Evolutionary conservation across 371 early-diverging fungal genomes (phyloP), one percentile per base, ranked within the genome.

Genomic region (Dichotomocladium elegans): DNA sequence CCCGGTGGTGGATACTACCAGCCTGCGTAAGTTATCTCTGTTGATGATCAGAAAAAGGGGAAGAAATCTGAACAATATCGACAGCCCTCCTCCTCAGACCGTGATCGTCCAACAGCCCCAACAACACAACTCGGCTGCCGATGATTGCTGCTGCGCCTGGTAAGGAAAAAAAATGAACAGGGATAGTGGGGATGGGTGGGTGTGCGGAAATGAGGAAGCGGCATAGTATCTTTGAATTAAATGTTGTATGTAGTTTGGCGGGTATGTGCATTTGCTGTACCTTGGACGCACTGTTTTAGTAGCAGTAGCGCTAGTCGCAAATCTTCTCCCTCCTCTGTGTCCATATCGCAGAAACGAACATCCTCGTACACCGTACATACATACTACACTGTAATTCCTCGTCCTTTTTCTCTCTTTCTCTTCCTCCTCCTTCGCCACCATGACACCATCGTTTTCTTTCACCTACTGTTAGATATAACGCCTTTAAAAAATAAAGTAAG

Each of bases 71-170:
- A 45, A 35, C 26, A 34, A 24, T 40, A 50, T 15, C 17, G 24
- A 22, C n/a, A 55, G 62, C 33, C 57, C 62, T 53, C 56, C 55
- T 35, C 62, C 62, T 17, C 62, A 56, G 40, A 51, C 57, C 12
- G 44, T 57, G 2, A 19, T 48, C 29, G 52, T 61, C 17, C 57
- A 57, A 19, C 62, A 61, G 40, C 62, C 34, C 17, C 55, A 30
- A 5, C 57, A 55, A 22, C 52, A 61, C 33, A 43, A 57, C 9
- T 43, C 35, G 9, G 34, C 62, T 7, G 51, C 57, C 8, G 44
- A 47, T 31, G 55, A 45, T 24, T 61, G 56, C 30, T 61, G 62
- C 19, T 61, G 57, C 41, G 57, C 51, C 15, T 61, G 62, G 62
- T 61, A 57, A 46, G 43, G 37, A 37, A 21, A 37, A 37, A 37